These are phyloP conservation scores for Diaporthe sp. DNA, from an alignment of 2,329 filamentous ascomycete species.

Conservation along the genomic window DNA sequence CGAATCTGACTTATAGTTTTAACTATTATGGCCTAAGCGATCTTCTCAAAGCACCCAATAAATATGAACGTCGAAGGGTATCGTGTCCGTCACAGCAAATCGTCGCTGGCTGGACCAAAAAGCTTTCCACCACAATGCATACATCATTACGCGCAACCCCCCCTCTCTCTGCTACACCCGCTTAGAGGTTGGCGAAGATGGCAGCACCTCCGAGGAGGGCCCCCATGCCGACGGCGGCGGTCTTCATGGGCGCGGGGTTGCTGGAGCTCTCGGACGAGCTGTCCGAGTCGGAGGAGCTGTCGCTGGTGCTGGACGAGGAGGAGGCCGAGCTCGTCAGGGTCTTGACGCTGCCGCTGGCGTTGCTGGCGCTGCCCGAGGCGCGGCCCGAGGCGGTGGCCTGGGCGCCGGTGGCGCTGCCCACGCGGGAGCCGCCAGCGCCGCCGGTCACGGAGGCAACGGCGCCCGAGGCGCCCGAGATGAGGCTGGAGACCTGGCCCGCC, in stretches of 20 bases:
- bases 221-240: slow-evolving; percentile 60
- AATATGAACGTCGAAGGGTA: slow-evolving; percentile 33
- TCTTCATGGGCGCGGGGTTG: slow-evolving; percentile 53
- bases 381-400: not conserved
- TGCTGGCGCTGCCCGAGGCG: not conserved
- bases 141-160: not conserved
- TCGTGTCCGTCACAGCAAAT: not conserved
- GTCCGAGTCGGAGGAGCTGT: slow-evolving; percentile 37
- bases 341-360: slow-evolving; percentile 3
- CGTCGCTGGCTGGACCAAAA: slow-evolving; percentile 7
- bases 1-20: slow-evolving; percentile 7
- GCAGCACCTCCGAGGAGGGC: slow-evolving; percentile 63
- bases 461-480: slow-evolving; percentile 1
- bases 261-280: slow-evolving; percentile 39
- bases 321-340: slow-evolving; percentile 35
- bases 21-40: not conserved
- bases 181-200: slow-evolving; percentile 59
- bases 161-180: not conserved
- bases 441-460: slow-evolving; percentile 1
- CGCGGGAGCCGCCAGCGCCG: slow-evolving; percentile 5
- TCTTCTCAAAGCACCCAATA: slow-evolving; percentile 8
- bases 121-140: slow-evolving; percentile 13
- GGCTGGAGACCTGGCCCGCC: slow-evolving; percentile 24
- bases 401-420: slow-evolving; percentile 4
- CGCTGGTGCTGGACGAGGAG: slow-evolving; percentile 41